A percentile compares a stretch with the other conserved stretches of the same genome.
Conservation (phyloP, 2,329 filamentous ascomycete genomes). For the Coleophoma eucalyptorum region DNA sequence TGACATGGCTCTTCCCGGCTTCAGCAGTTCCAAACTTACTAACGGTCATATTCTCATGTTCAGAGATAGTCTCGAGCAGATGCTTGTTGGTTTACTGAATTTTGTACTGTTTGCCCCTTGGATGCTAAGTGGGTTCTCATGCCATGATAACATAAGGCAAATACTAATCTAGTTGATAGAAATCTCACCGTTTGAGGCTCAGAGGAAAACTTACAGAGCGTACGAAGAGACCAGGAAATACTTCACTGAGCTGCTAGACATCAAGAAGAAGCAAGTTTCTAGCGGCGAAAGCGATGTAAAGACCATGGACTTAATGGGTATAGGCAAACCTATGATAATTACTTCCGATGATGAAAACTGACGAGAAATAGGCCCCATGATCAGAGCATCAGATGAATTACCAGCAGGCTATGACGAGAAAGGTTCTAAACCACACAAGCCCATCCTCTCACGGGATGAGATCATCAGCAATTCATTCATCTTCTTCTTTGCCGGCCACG, state of each 20-base stretch:
- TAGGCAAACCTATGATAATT: too few relatives aligned
- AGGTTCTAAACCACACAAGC: background rate
- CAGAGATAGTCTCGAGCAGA: conserved; percentile 40
- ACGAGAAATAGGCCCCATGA: conserved; percentile 12
- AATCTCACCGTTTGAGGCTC: conserved; percentile 33
- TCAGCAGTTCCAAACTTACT: conserved; percentile 10
- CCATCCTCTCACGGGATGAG: conserved; percentile 3
- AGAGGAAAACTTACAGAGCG: conserved; percentile 34
- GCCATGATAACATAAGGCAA: background rate
- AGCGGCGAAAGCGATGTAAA: conserved; percentile 15
- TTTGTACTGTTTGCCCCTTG: conserved; percentile 41
- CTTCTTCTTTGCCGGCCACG: conserved; percentile 20
- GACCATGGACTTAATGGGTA: conserved; percentile 22
- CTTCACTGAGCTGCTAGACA: conserved; percentile 44
- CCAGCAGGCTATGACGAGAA: background rate
- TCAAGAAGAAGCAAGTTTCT: conserved; percentile 16
- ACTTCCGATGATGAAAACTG: too few relatives aligned
- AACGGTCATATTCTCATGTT: conserved; percentile 41
- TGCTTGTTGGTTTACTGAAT: conserved; percentile 44
- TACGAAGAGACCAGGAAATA: conserved; percentile 45
- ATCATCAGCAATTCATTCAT: conserved; percentile 20
- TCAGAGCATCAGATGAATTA: conserved; percentile 12
- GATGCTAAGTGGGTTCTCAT: conserved; percentile 32
- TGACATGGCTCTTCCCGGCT: conserved; percentile 11
- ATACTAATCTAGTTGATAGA: conserved; percentile 5